Evolutionary conservation across 768 basidiomycete species (phyloP), one percentile per base, ranked within the genome.

Genomic region (Rhodotorula toruloides): DNA sequence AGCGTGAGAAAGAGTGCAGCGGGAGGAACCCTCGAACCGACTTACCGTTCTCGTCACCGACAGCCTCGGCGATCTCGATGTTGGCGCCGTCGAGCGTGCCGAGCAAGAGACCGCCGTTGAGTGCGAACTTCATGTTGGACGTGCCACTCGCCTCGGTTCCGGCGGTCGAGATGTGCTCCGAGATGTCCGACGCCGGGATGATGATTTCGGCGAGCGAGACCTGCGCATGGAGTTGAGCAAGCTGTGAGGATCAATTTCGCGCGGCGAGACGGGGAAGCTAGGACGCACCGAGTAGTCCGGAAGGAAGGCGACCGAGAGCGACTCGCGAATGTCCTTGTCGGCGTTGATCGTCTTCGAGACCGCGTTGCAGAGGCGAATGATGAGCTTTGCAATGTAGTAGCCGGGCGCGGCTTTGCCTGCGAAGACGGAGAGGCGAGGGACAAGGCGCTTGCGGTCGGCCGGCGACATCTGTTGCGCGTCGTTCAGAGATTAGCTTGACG

Each of bases 351-450:
- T 79, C 61, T 82, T 85, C 29, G 89, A 87, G 67, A 91, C 91
- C 29, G 71, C 67, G 50, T 73, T 74, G 79, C 98, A 93, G 58
- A 99, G 85, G 58, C 89, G 88, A 72, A 98, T 97, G 16, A 89
- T 89, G 84, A 91, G 50, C 50, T 53, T 52, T 6, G 36, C 32
- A 21, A 53, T 36, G 39, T 49, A 61, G 48, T 70, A 70, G 1
- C 86, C 93, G 44, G 94, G 94, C 0, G 94, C 94, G 58, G 94
- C 92, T 77, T 97, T 97, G 69, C 96, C 94, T 39, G 91, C 94
- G 70, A 99, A 98, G 82, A 99, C 89, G n/a, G 91, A 87, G 27
- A 91, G 91, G 42, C 74, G 79, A 48, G 85, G 88, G 72, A 84
- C 85, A 70, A 87, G 83, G 76, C 88, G 89, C 81, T 88, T 87